Conservation (phyloP, 805 yeast genomes). For the Allodekkera sacchari region DNA sequence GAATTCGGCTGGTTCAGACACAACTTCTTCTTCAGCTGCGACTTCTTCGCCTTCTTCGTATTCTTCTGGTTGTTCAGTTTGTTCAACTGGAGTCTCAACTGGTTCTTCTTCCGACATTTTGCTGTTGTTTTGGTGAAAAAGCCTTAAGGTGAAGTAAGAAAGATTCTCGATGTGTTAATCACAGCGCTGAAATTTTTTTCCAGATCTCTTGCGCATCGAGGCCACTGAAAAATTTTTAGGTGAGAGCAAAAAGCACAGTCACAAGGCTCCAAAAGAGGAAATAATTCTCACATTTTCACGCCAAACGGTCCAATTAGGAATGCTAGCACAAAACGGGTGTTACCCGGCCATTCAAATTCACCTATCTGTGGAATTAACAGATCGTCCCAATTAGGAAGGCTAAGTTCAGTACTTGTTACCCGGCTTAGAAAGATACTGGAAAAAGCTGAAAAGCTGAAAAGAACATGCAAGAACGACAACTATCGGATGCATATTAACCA, state of each 20-base stretch:
- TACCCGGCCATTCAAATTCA: conserved; percentile 7
- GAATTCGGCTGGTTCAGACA: conserved; percentile 67
- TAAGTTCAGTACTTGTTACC: conserved; percentile 14
- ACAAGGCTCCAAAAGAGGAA: conserved; percentile 3
- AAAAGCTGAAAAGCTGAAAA: too few relatives aligned
- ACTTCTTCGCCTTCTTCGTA: conserved; percentile 41
- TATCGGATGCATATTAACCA: too few relatives aligned
- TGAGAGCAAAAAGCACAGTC: conserved; percentile 4
- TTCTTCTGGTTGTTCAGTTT: conserved; percentile 31
- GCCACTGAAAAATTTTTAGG: not conserved
- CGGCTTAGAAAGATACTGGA: too few relatives aligned
- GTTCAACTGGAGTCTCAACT: conserved; percentile 23
- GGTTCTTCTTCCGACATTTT: conserved; percentile 77
- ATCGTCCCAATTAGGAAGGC: conserved; percentile 22
- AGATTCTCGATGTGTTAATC: not conserved
- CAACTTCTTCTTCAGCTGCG: conserved; percentile 57
- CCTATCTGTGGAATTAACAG: conserved; percentile 20
- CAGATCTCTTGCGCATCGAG: too few relatives aligned
- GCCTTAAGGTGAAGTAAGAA: not conserved
- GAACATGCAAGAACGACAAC: too few relatives aligned
- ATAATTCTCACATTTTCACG: conserved; percentile 3
- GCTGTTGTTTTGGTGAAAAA: conserved; percentile 6
- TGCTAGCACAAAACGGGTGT: conserved; percentile 6
- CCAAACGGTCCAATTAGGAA: conserved; percentile 11
- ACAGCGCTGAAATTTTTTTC: conserved; percentile 2